Conservation (phyloP, 441 rosid genomes). For the Metrosideros polymorpha region DNA sequence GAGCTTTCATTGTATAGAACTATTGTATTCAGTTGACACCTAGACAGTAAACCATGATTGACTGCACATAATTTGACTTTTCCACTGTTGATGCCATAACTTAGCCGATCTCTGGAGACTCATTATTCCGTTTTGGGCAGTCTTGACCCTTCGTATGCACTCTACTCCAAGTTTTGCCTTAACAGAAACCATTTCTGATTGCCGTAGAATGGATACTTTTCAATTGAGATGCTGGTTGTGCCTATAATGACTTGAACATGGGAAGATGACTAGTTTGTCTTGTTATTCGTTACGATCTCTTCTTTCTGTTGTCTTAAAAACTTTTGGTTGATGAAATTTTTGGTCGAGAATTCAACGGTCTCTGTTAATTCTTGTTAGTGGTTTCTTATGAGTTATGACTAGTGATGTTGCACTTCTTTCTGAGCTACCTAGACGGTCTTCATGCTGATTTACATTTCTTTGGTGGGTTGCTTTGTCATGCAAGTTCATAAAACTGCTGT, state of each 20-base stretch:
- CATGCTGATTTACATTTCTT: not conserved
- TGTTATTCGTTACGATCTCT: not conserved
- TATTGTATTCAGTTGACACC: not conserved
- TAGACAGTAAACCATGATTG: not conserved
- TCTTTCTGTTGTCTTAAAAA: not conserved
- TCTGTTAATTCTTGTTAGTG: not conserved
- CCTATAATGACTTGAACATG: not conserved
- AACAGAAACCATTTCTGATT: not conserved
- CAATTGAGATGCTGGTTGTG: not conserved
- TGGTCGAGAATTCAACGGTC: not conserved
- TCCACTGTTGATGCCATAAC: not conserved
- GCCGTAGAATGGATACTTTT: not conserved
- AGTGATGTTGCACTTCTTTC: not conserved
- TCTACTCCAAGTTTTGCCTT: not conserved
- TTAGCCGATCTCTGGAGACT: not conserved
- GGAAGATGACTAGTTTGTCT: not conserved
- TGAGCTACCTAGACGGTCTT: not conserved
- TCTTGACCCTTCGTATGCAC: not conserved
- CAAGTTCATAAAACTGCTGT: not conserved
- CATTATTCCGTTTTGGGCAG: not conserved
- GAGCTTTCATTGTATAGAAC: not conserved
- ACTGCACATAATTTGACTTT: not conserved
- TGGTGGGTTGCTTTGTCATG: not conserved
- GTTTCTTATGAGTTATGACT: not conserved
- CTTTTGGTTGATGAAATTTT: not conserved